Conservation (phyloP, 2,329 filamentous ascomycete species). For the Metarhizium humberi region DNA sequence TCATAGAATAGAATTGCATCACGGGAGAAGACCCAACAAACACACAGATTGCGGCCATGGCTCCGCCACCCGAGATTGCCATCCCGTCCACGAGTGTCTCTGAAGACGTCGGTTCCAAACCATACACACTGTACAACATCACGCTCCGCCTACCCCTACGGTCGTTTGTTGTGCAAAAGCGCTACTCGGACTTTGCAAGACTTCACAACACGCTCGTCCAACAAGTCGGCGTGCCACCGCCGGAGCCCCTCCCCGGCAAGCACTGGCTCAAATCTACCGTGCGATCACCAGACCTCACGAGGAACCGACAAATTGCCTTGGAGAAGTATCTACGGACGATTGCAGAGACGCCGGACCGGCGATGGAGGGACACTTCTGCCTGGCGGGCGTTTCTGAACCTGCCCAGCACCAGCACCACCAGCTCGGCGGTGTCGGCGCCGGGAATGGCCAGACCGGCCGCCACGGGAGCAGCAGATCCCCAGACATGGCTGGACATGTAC, state of each 20-base stretch:
- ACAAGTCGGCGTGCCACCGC: slow-evolving; percentile 54
- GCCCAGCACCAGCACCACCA: slow-evolving; percentile 41
- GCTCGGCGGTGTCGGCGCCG: slow-evolving; percentile 37
- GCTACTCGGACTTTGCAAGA: slow-evolving; percentile 69
- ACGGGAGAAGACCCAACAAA: neutral
- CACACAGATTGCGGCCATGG: slow-evolving; percentile 38
- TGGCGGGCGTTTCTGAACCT: slow-evolving; percentile 70
- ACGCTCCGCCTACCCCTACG: slow-evolving; percentile 67
- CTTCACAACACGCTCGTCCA: slow-evolving; percentile 55
- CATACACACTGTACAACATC: slow-evolving; percentile 72
- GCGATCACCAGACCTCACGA: slow-evolving; percentile 58
- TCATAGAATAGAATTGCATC: neutral
- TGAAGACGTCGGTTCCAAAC: slow-evolving; percentile 43
- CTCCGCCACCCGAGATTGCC: slow-evolving; percentile 56
- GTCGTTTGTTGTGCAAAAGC: slow-evolving; percentile 67
- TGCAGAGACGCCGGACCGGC: slow-evolving; percentile 60
- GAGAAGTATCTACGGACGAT: slow-evolving; percentile 66
- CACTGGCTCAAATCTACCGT: slow-evolving; percentile 70
- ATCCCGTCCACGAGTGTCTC: slow-evolving; percentile 57
- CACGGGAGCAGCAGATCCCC: slow-evolving; percentile 44
- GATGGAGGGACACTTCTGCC: slow-evolving; percentile 64
- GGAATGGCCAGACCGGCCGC: slow-evolving; percentile 31
- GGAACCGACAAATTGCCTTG: slow-evolving; percentile 57
- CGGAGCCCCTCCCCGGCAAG: slow-evolving; percentile 59
- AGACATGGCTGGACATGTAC: slow-evolving; percentile 69